Conservation (phyloP, 75 land plant genomes). For the Pseudotsuga menziesii region DNA sequence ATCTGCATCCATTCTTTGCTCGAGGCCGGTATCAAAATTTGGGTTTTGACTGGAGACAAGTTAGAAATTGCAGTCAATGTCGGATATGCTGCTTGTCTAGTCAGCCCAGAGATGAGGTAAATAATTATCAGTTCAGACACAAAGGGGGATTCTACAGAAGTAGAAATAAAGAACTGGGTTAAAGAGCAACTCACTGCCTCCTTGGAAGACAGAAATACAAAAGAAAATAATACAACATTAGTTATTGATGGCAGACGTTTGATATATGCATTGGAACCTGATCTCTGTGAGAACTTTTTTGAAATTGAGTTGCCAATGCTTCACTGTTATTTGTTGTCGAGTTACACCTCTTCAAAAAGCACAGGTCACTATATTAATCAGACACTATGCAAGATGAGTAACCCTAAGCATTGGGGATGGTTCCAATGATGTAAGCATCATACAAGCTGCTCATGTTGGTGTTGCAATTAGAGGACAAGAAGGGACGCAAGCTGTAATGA, state of each 20-base stretch:
- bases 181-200: neutral
- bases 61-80: constrained; percentile 41
- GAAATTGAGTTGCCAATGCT: constrained; percentile 30
- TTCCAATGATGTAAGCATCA: neutral
- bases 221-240: too few species aligned
- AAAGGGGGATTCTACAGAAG: constrained; percentile 41
- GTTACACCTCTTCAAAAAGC: constrained; percentile 52
- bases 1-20: constrained; percentile 42
- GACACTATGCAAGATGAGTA: too few species aligned
- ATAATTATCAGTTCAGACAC: constrained; percentile 42
- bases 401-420: neutral
- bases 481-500: constrained; percentile 63
- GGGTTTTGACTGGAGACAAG: constrained; percentile 52
- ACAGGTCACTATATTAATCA: constrained; percentile 15
- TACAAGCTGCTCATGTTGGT: constrained; percentile 58
- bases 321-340: constrained; percentile 47
- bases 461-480: constrained; percentile 59
- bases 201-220: constrained; percentile 2
- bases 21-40: constrained; percentile 49
- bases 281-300: constrained; percentile 27
- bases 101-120: constrained; percentile 40
- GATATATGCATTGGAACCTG: constrained; percentile 46
- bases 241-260: constrained; percentile 11
- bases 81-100: constrained; percentile 42
- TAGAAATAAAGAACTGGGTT: constrained; percentile 9